phyloP scores from a whole-genome alignment of 495 filamentous ascomycete genomes.

The Recurvomyces mirabilis region DNA sequence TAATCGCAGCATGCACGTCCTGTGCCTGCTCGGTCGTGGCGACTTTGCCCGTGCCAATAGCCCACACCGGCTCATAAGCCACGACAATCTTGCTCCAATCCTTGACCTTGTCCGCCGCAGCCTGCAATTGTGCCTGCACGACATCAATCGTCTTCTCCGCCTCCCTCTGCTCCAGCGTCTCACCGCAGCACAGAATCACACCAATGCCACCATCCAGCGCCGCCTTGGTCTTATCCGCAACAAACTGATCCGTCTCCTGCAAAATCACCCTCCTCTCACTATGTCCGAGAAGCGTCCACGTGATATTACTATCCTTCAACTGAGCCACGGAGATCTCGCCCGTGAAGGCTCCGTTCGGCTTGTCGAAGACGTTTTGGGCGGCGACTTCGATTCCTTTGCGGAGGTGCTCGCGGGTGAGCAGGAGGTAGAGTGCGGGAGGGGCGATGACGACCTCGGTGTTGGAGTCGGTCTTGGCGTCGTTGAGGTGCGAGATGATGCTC shows the following conservation, averaged over 20 bases:
- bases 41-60: slow-evolving; percentile 96
- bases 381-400: slow-evolving; percentile 62
- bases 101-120: slow-evolving; percentile 49
- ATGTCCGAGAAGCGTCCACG: slow-evolving; percentile 87
- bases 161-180: slow-evolving; percentile 88
- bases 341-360: slow-evolving; percentile 92
- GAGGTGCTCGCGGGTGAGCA: slow-evolving; percentile 65
- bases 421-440: slow-evolving; percentile 81
- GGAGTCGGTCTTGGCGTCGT: slow-evolving; percentile 59
- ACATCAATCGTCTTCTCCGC: slow-evolving; percentile 78
- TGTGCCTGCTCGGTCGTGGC: slow-evolving; percentile 88
- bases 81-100: slow-evolving; percentile 93
- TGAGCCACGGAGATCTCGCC: slow-evolving; percentile 90
- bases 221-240: slow-evolving; percentile 85
- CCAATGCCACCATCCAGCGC: slow-evolving; percentile 75
- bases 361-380: slow-evolving; percentile 93
- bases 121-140: slow-evolving; percentile 48
- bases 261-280: slow-evolving; percentile 82
- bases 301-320: slow-evolving; percentile 73
- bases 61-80: slow-evolving; percentile 99
- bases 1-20: slow-evolving; percentile 88
- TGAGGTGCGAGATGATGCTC: slow-evolving; percentile 77
- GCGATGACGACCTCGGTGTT: slow-evolving; percentile 85
- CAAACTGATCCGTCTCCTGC: slow-evolving; percentile 71
- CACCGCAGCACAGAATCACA: slow-evolving; percentile 93